Conservation (phyloP, 2,329 filamentous ascomycete genomes). For the Ophiostoma sp. region DNA sequence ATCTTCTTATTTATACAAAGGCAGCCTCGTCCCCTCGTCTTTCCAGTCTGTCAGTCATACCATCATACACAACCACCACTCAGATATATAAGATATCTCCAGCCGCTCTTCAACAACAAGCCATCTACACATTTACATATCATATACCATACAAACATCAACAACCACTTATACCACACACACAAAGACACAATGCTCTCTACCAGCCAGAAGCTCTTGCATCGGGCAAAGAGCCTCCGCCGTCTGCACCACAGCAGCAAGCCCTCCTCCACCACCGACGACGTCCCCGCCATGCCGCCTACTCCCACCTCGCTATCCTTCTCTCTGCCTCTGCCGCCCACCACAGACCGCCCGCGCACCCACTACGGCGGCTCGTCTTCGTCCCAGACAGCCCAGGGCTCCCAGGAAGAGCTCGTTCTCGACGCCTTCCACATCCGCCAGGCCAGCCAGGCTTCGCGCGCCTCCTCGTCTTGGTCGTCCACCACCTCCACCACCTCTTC, state of each 20-base stretch:
- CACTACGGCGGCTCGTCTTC: neutral
- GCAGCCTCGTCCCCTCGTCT: constrained; percentile 17
- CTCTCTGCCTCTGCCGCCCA: constrained; percentile 1
- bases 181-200: constrained; percentile 19
- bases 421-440: constrained; percentile 24
- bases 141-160: neutral
- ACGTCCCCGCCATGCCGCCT: constrained; percentile 17
- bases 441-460: constrained; percentile 27
- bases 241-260: constrained; percentile 21
- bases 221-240: constrained; percentile 25
- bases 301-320: neutral
- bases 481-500: constrained; percentile 13
- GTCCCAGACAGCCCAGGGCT: neutral
- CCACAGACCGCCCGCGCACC: constrained; percentile 1
- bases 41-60: neutral
- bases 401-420: constrained; percentile 7
- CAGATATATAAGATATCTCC: neutral
- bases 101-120: neutral
- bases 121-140: neutral
- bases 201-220: constrained; percentile 24
- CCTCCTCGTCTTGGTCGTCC: constrained; percentile 28
- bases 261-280: constrained; percentile 10
- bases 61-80: neutral
- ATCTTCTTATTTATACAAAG: constrained; percentile 21
- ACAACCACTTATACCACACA: neutral